phyloP scores from a whole-genome alignment of 441 rosid species.

The Lepidium campestre region DNA sequence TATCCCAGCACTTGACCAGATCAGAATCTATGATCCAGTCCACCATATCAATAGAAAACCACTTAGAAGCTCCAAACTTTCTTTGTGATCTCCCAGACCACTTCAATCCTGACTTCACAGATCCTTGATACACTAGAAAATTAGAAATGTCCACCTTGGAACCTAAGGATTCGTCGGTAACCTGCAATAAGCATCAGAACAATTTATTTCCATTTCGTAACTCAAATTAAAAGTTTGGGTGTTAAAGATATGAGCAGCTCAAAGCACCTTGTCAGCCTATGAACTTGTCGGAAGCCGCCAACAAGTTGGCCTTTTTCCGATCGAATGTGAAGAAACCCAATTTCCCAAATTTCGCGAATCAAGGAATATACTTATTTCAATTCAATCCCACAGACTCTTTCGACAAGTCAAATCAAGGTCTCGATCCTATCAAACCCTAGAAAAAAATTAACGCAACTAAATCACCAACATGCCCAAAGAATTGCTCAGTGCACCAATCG shows the following conservation, averaged over 20 bases:
- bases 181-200: slow-evolving; percentile 37
- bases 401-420: slow-evolving; percentile 27
- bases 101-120: slow-evolving; percentile 13
- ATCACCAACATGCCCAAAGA: slow-evolving; percentile 11
- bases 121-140: slow-evolving; percentile 6
- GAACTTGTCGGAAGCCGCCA: slow-evolving; percentile 9
- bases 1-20: slow-evolving; percentile 61
- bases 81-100: slow-evolving; percentile 27
- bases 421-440: slow-evolving; percentile 57
- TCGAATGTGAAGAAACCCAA: slow-evolving; percentile 13
- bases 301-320: slow-evolving; percentile 24
- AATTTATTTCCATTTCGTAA: slow-evolving; percentile 14
- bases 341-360: background rate
- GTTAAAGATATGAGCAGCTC: slow-evolving; percentile 15
- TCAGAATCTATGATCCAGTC: slow-evolving; percentile 52
- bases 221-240: slow-evolving; percentile 11
- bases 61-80: slow-evolving; percentile 43
- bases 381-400: slow-evolving; percentile 17
- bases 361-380: slow-evolving; percentile 12
- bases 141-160: slow-evolving; percentile 11
- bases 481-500: slow-evolving; percentile 17
- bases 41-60: slow-evolving; percentile 59
- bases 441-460: slow-evolving; percentile 7
- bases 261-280: slow-evolving; percentile 20
- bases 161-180: slow-evolving; percentile 2